These are phyloP conservation scores for Ochromonas danica DNA, from an alignment of 108 stramenopile genomes.

Conservation along the genomic window DNA sequence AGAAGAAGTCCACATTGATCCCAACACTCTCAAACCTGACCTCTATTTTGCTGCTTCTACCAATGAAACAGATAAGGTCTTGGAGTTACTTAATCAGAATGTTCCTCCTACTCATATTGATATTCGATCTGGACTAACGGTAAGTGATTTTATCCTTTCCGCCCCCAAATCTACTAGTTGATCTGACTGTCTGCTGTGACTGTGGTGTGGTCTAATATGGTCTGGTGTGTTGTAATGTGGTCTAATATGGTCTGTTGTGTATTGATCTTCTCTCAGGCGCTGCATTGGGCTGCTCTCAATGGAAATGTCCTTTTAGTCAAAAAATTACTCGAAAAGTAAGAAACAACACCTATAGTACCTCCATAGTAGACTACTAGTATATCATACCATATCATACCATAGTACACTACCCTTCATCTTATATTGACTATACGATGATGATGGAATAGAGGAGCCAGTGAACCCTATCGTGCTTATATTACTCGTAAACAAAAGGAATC, in stretches of 20 bases:
- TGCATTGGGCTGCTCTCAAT: conserved; percentile 32
- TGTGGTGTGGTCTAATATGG: not conserved
- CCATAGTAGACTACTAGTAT: not conserved
- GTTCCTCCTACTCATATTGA: conserved; percentile 31
- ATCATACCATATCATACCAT: not conserved
- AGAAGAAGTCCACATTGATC: not conserved
- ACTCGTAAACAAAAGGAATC: not conserved
- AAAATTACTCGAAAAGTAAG: not conserved
- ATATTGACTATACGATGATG: too few relatives aligned
- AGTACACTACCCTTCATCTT: too few relatives aligned
- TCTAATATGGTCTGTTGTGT: not conserved
- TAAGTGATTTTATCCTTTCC: not conserved
- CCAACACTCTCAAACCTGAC: conserved; percentile 21
- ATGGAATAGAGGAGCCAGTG: conserved; percentile 25
- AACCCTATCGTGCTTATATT: not conserved
- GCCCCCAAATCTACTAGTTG: not conserved
- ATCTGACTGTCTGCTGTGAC: not conserved
- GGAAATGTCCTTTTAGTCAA: conserved; percentile 24
- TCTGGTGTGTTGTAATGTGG: not conserved
- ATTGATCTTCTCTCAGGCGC: not conserved
- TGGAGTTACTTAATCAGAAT: not conserved
- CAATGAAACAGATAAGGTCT: conserved; percentile 18
- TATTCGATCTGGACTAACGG: not conserved
- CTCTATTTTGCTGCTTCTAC: not conserved
- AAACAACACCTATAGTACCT: not conserved